A percentile compares a stretch with the other conserved stretches of the same genome.
Evolutionary conservation across 2,329 filamentous ascomycete genomes (phyloP).

Genomic region (Aspergillus costaricaensis): DNA sequence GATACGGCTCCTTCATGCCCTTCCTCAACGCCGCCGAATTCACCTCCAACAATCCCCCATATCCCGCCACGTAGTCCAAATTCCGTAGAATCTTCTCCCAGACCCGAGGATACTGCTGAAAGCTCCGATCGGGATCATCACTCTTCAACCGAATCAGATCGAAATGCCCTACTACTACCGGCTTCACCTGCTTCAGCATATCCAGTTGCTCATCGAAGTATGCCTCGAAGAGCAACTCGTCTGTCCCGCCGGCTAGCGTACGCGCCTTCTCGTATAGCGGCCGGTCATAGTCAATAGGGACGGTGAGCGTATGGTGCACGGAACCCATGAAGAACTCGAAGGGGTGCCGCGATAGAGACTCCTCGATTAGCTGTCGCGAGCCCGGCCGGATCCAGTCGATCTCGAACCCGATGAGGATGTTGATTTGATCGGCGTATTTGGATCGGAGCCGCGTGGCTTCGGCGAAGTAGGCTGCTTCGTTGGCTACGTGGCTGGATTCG

Average conservation of each 20-base stretch:
- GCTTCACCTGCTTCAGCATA: constrained; percentile 73
- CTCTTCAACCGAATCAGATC: constrained; percentile 85
- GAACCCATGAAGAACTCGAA: constrained; percentile 93
- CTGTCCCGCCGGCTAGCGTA: constrained; percentile 58
- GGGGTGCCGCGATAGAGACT: constrained; percentile 60
- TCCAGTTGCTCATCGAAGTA: constrained; percentile 87
- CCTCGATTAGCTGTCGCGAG: constrained; percentile 61
- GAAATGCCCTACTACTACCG: constrained; percentile 87
- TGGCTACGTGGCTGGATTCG: constrained; percentile 45
- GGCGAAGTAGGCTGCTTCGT: constrained; percentile 64
- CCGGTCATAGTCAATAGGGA: constrained; percentile 86
- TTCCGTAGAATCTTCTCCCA: constrained; percentile 78
- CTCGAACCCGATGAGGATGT: constrained; percentile 87
- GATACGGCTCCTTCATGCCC: constrained; percentile 88
- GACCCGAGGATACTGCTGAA: constrained; percentile 61
- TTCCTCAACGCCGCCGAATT: constrained; percentile 88
- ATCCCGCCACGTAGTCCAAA: constrained; percentile 66
- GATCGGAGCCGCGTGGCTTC: constrained; percentile 74
- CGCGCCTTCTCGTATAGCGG: constrained; percentile 67
- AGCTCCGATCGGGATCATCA: constrained; percentile 63
- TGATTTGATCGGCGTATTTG: constrained; percentile 70
- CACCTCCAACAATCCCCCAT: constrained; percentile 83
- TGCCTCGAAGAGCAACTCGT: constrained; percentile 73
- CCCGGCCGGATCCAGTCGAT: constrained; percentile 83
- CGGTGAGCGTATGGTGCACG: constrained; percentile 81